Evolutionary conservation across 177 flowering plant species (phyloP), one percentile per base, ranked within the genome.

Genomic region (Vitis hybrid): DNA sequence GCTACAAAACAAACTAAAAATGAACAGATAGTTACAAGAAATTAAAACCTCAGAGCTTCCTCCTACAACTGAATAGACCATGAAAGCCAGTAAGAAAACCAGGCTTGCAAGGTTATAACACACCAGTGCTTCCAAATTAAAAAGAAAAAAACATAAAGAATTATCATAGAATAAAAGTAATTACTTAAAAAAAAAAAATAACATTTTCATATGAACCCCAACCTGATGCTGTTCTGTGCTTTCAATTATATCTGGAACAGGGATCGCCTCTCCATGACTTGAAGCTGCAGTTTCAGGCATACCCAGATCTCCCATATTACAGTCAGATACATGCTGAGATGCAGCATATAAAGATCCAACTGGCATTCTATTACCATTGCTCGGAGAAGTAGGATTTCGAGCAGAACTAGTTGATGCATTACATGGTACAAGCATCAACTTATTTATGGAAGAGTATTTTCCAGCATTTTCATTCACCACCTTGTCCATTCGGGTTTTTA

Each of bases 401-500:
- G 64, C 73, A 60, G 78, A 75, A 61, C 74, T 59, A 46, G 57
- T 68, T 51, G 57, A 69, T 58, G 67, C 72, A 75, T 77, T 68
- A 55, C 67, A 63, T 62, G 74, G 68, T 53, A 32, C 74, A 64
- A 62, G 56, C 57, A 66, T 68, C 70, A 77, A 50, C 10, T 46
- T 54, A 61, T 78, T 74, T 35, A 76, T 32, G 17, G 83, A 76
- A 50, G 73, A 69, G 52, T 67, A 76, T 53, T 77, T 81, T 24
- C 66, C 52, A n/a, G 80, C 74, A 73, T 69, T 71, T 68, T 81
- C 83, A 72, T 27, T 67, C 54, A 74, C 50, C 59, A 81, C 74
- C 60, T 77, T 78, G 68, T 84, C 83, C 35, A 77, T 55, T 64
- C 77, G 74, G 35, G 55, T 49, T 64, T 65, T 79, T 72, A 81